Conservation (phyloP, 352 stramenopile species). For the Phytopythium ostracodes region DNA sequence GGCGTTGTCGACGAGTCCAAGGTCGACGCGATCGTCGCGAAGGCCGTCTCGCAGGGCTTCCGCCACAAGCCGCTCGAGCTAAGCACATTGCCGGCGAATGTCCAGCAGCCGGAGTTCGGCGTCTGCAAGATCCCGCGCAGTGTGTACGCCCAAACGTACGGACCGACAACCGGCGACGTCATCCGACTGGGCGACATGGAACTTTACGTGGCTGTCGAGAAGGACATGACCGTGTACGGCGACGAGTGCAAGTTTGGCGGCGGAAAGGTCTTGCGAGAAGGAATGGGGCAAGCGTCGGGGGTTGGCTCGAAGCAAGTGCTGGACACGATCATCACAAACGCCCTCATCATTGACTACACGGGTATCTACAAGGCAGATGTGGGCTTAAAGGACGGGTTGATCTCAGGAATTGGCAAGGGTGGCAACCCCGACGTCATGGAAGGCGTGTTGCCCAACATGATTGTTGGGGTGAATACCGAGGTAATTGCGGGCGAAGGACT, state of each 20-base stretch:
- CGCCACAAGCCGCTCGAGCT: constrained; percentile 48
- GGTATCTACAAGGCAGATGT: constrained; percentile 96
- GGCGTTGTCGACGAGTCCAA: constrained; percentile 64
- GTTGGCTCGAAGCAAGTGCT: constrained; percentile 52
- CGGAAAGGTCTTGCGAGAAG: constrained; percentile 89
- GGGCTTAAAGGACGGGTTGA: constrained; percentile 92
- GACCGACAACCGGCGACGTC: constrained; percentile 92
- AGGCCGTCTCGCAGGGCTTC: constrained; percentile 47
- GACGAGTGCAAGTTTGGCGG: constrained; percentile 95
- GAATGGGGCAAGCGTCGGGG: constrained; percentile 70
- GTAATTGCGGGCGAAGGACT: constrained; percentile 96
- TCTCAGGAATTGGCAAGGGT: constrained; percentile 95
- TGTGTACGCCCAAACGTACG: constrained; percentile 90
- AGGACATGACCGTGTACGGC: constrained; percentile 78
- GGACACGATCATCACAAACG: constrained; percentile 97
- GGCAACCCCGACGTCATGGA: constrained; percentile 97
- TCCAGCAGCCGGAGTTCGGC: constrained; percentile 24
- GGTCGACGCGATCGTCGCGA: constrained; percentile 53
- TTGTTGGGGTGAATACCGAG: constrained; percentile 91
- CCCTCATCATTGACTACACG: constrained; percentile 93
- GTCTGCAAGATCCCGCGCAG: constrained; percentile 53
- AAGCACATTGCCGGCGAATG: constrained; percentile 16
- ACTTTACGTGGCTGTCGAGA: constrained; percentile 89
- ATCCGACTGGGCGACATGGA: constrained; percentile 93
- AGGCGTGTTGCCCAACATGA: constrained; percentile 81